Evolutionary conservation across 1,284 basidiomycete species (phyloP).

Genomic region (Ganoderma boninense): DNA sequence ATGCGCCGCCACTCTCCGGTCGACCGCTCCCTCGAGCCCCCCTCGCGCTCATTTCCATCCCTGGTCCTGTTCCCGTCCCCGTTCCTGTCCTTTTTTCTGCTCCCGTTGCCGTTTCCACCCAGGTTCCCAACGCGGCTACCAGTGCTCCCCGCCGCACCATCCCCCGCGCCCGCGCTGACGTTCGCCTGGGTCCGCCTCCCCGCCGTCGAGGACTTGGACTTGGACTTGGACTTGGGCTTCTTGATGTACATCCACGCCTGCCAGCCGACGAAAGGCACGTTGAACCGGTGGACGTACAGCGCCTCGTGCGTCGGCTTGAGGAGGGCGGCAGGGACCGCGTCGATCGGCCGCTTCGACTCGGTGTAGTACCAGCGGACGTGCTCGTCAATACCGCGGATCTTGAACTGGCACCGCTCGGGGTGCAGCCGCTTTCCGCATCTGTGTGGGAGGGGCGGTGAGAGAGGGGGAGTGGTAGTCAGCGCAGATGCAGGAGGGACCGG

Average conservation of each 20-base stretch:
- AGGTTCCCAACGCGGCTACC: background rate
- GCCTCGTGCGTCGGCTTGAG: constrained; percentile 13
- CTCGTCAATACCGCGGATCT: constrained; percentile 17
- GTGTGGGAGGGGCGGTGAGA: too few species aligned
- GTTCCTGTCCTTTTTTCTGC: too few species aligned
- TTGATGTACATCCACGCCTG: constrained; percentile 27
- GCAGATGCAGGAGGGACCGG: background rate
- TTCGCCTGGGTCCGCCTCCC: background rate
- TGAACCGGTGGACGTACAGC: constrained; percentile 21
- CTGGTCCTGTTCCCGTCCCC: too few species aligned
- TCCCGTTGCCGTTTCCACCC: background rate
- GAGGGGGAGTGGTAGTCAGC: background rate
- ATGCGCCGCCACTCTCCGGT: constrained; percentile 5
- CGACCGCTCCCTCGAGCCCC: background rate
- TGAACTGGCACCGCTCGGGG: constrained; percentile 13
- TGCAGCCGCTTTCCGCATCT: background rate
- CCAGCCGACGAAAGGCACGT: background rate
- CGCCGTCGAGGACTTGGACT: background rate
- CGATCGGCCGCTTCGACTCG: constrained; percentile 4
- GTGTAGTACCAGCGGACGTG: constrained; percentile 19
- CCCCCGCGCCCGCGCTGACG: background rate
- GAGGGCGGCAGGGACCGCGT: constrained; percentile 3
- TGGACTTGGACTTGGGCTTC: too few species aligned
- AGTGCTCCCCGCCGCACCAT: background rate
- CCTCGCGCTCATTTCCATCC: background rate